Evolutionary conservation across 2,329 filamentous ascomycete species (phyloP), one percentile per base, ranked within the genome.

Genomic region (Aspergillus unguis): DNA sequence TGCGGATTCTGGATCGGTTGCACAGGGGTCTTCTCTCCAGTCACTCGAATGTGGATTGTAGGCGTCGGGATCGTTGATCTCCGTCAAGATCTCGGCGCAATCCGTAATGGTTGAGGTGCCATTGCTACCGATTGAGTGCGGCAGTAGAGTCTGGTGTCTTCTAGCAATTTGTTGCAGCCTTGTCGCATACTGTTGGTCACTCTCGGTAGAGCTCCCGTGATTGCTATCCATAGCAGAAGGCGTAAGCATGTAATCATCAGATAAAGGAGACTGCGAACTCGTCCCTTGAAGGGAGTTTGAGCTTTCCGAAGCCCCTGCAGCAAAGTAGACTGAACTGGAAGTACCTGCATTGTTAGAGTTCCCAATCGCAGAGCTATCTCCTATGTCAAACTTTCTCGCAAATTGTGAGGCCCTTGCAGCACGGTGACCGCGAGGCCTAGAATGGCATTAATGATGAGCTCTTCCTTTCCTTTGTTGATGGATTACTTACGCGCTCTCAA

Each of bases 401-500:
- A 58, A 60, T 17, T 63, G 58, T 4, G 64, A 62, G 1, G 58
- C 56, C 53, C 62, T 65, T 5, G 59, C 61, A 25, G 65, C 62
- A 31, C 67, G 69, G 42, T 65, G 65, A 17, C 70, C 69, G 43
- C 70, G 69, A 43, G 69, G 70, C 28, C 68, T 70, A 48, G 5
- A 28, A 31, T 9, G 35, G 10, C 45, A 27, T 48, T 29, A 46
- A 26, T 36, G 17, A 31, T 31, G n/a, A 26, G 36, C 23, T 25
- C 25, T 7, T n/a, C n/a, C n/a, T 23, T 38, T 17, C 4, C 10
- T 17, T 23, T 17, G 8, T 35, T 9, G 8, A n/a, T 31, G 9
- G 10, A 33, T 46, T 28, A 85, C 86, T 83, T 76, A 92, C 88
- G 88, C 88, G 73, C 88, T 89, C 73, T 90, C 88, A 66, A 90